Evolutionary conservation across 371 early-diverging fungal genomes (phyloP), one percentile per base, ranked within the genome.

Genomic region (Chytridium lagenaria): DNA sequence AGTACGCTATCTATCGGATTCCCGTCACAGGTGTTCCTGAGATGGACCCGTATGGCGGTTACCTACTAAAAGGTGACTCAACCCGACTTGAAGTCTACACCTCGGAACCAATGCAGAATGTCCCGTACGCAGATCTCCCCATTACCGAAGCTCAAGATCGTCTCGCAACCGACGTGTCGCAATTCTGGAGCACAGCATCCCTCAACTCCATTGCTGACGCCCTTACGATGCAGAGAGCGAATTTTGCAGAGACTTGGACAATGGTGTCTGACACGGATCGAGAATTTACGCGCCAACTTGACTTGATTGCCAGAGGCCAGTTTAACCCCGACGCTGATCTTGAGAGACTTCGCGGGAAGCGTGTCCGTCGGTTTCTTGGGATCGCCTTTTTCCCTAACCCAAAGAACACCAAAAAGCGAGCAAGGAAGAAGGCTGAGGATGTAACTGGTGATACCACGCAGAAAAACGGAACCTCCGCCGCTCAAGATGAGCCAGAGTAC

Each of bases 1-100:
- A 22, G 3, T 51, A 51, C 68, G 68, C 51, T 31, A 51, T 68
- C 37, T 68, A 66, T 26, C 66, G 66, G 40, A 66, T 66, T 16
- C 66, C 66, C 22, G 15, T 44, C 40, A n/a, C n/a, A n/a, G n/a
- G n/a, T n/a, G 12, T 19, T 34, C 3, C 63, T 34, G 31, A 7
- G 33, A 12, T 34, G 7, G 33, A 5, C 33, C 10, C 63, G 36
- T 31, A 38, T 10, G 66, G 26, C 38, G 38, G 26, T 19, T 23
- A 40, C 66, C 3, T 15, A 55, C 16, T 5, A 26, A 44, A 30
- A 57, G 10, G 10, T 34, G 7, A 15, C 63, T 31, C 34, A 7
- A 15, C 15, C 3, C 7, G 10, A 26, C 63, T 28, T 34, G 12
- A 31, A 7, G 63, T 34, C 3, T 38, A 38, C 36, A 38, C 55